Evolutionary conservation across 192 early-diverging fungal genomes (phyloP), one percentile per base, ranked within the genome.

Genomic region (Coemansia sp.): DNA sequence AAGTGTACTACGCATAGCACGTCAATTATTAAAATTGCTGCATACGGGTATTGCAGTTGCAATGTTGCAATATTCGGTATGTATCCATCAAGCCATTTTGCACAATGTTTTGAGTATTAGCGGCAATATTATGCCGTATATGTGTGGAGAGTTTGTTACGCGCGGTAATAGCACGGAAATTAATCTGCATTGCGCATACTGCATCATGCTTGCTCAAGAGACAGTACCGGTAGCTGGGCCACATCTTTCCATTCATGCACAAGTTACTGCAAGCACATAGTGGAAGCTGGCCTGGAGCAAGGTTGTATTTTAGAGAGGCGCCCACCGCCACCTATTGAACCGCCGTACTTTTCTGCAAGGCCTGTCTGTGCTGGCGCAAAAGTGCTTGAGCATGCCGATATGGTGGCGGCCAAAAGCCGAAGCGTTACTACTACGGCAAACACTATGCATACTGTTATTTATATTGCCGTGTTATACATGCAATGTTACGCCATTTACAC

Each of bases 71-170:
- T 62, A 62, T 48, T 19, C 41, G 53, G 61, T 56, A 62, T 67
- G 61, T 59, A 51, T 47, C 59, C 49, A 29, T 45, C 53, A 67
- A 62, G 71, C 71, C 71, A 73, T 73, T 17, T 48, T 43, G 23
- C 39, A 41, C 22, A 52, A 23, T 67, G 35, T 6, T 35, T 41
- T 27, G 22, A 53, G 16, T 53, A 27, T 53, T 53, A 26, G 21
- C 51, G 25, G 22, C 31, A 67, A 50, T 16, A 8, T 35, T 50
- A 38, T 31, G 23, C 25, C n/a, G 19, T 14, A 52, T 31, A 66
- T 65, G 64, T 61, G 41, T 59, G 63, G 45, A 53, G 49, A 50
- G 3, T 12, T 53, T 26, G 51, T 12, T 59, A 59, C 17, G 31
- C 16, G 41, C n/a, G 29, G 31, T 51, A 50, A 51, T 25, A 26